Conservation (phyloP, 2,329 filamentous ascomycete genomes). For the Pyrenochaeta sp. region DNA sequence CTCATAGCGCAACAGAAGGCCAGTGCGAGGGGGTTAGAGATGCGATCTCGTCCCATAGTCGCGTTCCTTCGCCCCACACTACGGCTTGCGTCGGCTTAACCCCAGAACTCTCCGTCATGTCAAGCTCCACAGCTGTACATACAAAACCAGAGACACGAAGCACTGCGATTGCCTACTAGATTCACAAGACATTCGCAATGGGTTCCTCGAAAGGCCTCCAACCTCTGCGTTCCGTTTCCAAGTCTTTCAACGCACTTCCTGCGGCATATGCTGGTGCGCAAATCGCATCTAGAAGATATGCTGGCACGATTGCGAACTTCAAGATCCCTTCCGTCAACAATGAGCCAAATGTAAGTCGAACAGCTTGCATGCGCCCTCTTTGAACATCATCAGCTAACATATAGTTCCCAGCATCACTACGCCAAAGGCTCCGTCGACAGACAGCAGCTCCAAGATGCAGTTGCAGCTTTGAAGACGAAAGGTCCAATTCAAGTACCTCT, state of each 20-base stretch:
- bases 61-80: conserved; percentile 26
- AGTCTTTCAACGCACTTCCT: conserved; percentile 33
- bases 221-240: conserved; percentile 39
- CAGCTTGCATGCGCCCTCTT: accelerated
- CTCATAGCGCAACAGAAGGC: conserved; percentile 7
- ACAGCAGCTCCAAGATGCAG: conserved; percentile 75
- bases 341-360: conserved; percentile 84
- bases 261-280: conserved; percentile 34
- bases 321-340: conserved; percentile 87
- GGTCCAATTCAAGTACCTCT: conserved; percentile 81
- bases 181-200: conserved; percentile 30
- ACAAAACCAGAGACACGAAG: conserved; percentile 28
- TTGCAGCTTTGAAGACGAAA: conserved; percentile 73
- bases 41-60: conserved; percentile 12
- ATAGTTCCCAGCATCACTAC: conserved; percentile 77
- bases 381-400: conserved; percentile 10
- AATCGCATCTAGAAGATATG: conserved; percentile 39
- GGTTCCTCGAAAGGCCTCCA: conserved; percentile 44
- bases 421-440: conserved; percentile 82
- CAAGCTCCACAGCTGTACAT: conserved; percentile 26
- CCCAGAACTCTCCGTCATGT: conserved; percentile 24
- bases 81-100: conserved; percentile 35
- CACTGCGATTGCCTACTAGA: neutral
- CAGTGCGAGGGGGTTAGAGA: conserved; percentile 13
- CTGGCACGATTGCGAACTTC: conserved; percentile 78